phyloP scores from a whole-genome alignment of 1,139 yeast species.

The Pichia kudriavzevii region DNA sequence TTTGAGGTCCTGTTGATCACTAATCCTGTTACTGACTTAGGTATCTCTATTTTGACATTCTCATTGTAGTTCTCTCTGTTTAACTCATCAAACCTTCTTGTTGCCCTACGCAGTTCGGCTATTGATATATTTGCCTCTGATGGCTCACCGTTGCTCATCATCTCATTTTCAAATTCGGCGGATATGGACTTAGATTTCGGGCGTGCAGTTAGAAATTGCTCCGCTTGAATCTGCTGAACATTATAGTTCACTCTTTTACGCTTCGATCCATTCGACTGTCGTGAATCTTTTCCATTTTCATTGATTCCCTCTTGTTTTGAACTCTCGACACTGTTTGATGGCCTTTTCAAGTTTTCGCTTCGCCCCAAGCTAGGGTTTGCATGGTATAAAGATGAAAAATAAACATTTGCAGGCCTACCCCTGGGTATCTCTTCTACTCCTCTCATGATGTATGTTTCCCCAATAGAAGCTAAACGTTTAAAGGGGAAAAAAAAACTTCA shows the following conservation, averaged over 20 bases:
- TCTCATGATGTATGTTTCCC: conserved; percentile 16
- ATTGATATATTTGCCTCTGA: conserved; percentile 12
- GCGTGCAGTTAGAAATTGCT: conserved; percentile 17
- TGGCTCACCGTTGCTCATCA: conserved; percentile 1
- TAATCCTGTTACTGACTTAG: conserved; percentile 24
- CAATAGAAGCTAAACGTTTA: no score
- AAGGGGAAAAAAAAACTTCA: no score
- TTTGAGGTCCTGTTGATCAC: conserved; percentile 17
- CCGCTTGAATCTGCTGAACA: conserved; percentile 26
- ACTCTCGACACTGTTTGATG: no score
- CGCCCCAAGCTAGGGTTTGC: conserved; percentile 10
- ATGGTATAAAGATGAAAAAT: conserved; percentile 23
- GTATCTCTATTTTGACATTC: conserved; percentile 30
- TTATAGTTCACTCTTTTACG: conserved; percentile 28
- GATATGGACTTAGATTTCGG: conserved; percentile 9
- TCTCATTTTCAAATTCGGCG: conserved; percentile 9
- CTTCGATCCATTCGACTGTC: conserved; percentile 16
- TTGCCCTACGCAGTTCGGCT: conserved; percentile 29
- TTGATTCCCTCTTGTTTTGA: background rate
- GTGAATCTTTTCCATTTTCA: background rate
- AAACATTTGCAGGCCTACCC: conserved; percentile 19
- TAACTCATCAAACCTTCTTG: conserved; percentile 33
- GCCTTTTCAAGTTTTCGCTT: no score
- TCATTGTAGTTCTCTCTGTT: conserved; percentile 37
- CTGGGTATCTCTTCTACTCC: conserved; percentile 24